Evolutionary conservation across 2,329 filamentous ascomycete genomes (phyloP).

Genomic region (Xylaria sp.): DNA sequence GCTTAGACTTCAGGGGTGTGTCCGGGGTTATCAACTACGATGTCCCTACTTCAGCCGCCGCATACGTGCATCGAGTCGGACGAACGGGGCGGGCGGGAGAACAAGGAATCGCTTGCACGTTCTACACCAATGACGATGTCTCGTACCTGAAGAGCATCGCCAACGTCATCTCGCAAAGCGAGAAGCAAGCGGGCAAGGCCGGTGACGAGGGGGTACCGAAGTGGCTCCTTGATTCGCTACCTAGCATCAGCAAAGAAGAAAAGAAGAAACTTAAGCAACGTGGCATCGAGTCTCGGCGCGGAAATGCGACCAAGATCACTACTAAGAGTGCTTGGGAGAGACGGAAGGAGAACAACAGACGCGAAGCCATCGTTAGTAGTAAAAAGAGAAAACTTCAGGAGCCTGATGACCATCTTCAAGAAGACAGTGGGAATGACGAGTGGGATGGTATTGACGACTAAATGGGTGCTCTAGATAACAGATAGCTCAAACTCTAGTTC

Average conservation of each 20-base stretch:
- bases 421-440: constrained; percentile 42
- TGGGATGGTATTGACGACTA: constrained; percentile 58
- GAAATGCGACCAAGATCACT: constrained; percentile 71
- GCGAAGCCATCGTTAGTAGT: constrained; percentile 66
- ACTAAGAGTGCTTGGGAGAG: constrained; percentile 80
- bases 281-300: constrained; percentile 71
- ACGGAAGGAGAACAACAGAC: constrained; percentile 68
- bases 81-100: constrained; percentile 88
- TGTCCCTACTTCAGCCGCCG: constrained; percentile 86
- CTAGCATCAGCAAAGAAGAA: constrained; percentile 81
- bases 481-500: neutral
- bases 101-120: constrained; percentile 88
- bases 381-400: constrained; percentile 57
- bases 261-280: constrained; percentile 81
- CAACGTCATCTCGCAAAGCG: constrained; percentile 85
- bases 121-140: constrained; percentile 95
- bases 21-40: constrained; percentile 99
- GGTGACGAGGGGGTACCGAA: constrained; percentile 70
- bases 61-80: constrained; percentile 92
- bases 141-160: constrained; percentile 87
- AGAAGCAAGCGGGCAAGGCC: constrained; percentile 68
- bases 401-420: constrained; percentile 36
- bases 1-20: constrained; percentile 92
- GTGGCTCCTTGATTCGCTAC: constrained; percentile 88
- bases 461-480: constrained; percentile 3